A percentile compares a stretch with the other conserved stretches of the same genome.
Conservation (phyloP, 2,329 filamentous ascomycete species). For the Trichoderma sp. region DNA sequence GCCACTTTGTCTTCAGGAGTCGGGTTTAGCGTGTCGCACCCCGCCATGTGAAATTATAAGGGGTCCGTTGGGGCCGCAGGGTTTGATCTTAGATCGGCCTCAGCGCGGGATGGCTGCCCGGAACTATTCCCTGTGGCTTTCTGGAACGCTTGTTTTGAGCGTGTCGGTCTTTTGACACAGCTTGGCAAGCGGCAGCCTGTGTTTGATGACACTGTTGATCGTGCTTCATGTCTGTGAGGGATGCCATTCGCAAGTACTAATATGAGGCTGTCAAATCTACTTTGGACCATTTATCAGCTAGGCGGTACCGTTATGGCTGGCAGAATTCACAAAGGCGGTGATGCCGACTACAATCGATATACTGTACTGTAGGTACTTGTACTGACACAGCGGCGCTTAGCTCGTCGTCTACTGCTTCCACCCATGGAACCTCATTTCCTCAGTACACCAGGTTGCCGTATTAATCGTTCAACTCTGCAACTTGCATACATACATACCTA, state of each 20-base stretch:
- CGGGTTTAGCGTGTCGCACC: constrained; percentile 13
- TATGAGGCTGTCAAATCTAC: background rate
- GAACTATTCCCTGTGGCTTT: background rate
- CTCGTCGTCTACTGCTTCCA: background rate
- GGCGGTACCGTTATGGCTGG: background rate
- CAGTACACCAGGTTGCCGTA: background rate
- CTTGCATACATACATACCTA: no score
- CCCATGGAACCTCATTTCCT: background rate
- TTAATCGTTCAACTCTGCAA: background rate
- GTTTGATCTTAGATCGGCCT: constrained; percentile 23
- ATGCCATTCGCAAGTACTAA: background rate
- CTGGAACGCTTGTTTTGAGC: constrained; percentile 3
- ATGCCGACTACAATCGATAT: background rate
- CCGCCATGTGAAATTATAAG: constrained; percentile 23
- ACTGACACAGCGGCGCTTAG: background rate
- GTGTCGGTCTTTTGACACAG: background rate
- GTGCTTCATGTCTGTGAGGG: background rate
- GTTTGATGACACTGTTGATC: background rate
- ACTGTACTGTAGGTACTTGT: no score
- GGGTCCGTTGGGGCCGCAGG: constrained; percentile 6
- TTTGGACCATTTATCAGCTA: background rate
- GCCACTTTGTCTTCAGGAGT: constrained; percentile 22
- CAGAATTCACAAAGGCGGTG: background rate
- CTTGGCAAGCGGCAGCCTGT: background rate
- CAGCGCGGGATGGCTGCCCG: background rate